A percentile compares a stretch with the other conserved stretches of the same genome.
Evolutionary conservation across 129 eudicot species (phyloP).

Genomic region (Escallonia herrerae): DNA sequence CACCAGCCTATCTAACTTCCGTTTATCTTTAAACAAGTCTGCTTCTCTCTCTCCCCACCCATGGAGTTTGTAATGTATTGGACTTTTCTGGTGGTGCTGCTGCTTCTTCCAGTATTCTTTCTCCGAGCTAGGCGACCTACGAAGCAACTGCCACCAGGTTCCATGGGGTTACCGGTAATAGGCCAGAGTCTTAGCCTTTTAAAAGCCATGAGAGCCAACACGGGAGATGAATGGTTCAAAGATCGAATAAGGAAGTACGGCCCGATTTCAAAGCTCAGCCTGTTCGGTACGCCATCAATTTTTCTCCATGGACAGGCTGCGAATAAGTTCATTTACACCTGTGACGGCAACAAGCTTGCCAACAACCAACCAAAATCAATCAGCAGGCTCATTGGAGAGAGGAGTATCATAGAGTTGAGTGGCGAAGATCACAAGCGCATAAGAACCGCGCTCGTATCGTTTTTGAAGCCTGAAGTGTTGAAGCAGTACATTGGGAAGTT

Average conservation of each 20-base stretch:
- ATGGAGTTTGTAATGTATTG: constrained; percentile 8
- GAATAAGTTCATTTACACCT: constrained; percentile 35
- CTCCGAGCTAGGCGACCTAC: constrained; percentile 1
- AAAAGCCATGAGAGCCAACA: constrained; percentile 28
- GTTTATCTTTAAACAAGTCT: no score
- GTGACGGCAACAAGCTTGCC: constrained; percentile 18
- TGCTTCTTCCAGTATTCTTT: constrained; percentile 6
- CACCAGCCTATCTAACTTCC: no score
- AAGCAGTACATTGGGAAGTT: constrained; percentile 31
- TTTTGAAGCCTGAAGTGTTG: constrained; percentile 35
- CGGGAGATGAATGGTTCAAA: constrained; percentile 28
- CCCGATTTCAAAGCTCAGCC: constrained; percentile 23
- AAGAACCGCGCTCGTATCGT: constrained; percentile 25
- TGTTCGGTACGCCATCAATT: constrained; percentile 27
- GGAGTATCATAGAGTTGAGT: constrained; percentile 23
- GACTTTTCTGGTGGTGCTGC: not conserved
- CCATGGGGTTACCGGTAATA: constrained; percentile 28
- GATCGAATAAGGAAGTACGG: constrained; percentile 25
- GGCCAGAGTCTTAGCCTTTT: constrained; percentile 29
- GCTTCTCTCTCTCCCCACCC: not conserved
- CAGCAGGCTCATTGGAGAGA: constrained; percentile 22
- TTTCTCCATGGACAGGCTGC: constrained; percentile 31
- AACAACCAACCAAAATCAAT: constrained; percentile 25
- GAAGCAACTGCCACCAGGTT: constrained; percentile 22
- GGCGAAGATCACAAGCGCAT: constrained; percentile 40